Base-by-base conservation (phyloP, 2,329 filamentous ascomycete genomes). In the Cytospora paraplurivora region DNA sequence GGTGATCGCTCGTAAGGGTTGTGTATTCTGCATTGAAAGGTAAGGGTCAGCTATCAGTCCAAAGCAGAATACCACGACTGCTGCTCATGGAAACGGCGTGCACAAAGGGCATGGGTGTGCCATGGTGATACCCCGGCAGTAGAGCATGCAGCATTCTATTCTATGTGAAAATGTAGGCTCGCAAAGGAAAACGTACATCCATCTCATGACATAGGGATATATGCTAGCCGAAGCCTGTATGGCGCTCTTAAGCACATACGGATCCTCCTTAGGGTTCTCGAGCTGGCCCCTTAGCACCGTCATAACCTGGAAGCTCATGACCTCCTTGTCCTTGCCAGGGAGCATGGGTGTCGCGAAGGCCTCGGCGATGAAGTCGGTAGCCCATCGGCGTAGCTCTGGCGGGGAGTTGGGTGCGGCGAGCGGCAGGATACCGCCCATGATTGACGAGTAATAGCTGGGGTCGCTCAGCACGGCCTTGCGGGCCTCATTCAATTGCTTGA, bases 261-360 rank as follows among this genome's bases (percentile, higher is more conserved):
- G 79, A 77, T 98, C 95, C 72, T 93, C 88, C 65, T 86, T 85
- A n/a, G 85, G 83, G 68, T 88, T 85, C 69, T 91, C 87, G 66
- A 92, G 76, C 74, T 92, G 83, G 59, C 82, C 82, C 72, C 87
- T 85, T 68, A 99, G 77, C 33, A 89, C 91, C 69, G 92, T 88
- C 71, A 99, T 78, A 64, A 96, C 91, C 65, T 86, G 84, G 65
- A 92, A 81, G 69, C 89, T 88, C 78, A 95, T 82, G 66, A 87
- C 88, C 81, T 88, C 92, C 81, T 98, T 99, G 75, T 91, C 88
- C 59, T 88, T 83, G 64, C 86, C 81, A 21, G 88, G 81, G 71
- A 98, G 82, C 27, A 90, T 87, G n/a, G 96, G 95, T 65, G 92
- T 96, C 63, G 95, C 90, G 78, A 99, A 98, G 2, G 93, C 93